Base-by-base conservation (phyloP, 192 early-diverging fungal species). In the Coemansia sp. region DNA sequence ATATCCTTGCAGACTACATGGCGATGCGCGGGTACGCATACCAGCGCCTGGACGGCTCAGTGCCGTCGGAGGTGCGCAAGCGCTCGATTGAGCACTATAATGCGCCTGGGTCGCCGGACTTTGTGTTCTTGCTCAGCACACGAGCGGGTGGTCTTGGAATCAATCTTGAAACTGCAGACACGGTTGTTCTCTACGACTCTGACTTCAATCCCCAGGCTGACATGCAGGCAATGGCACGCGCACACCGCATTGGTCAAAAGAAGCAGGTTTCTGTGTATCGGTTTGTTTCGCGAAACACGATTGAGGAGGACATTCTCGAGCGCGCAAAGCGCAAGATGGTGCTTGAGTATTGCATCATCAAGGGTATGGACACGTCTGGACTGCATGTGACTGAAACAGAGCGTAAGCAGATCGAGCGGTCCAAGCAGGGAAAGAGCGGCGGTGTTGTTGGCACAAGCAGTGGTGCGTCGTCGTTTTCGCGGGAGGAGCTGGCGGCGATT, bases 251-350 rank as follows among this genome's bases (percentile, higher is more conserved):
- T 65, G 95, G 98, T 0, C 98, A 99, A 74, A 99, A 93, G 74
- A 97, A 96, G 65, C 86, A 89, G 17, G 98, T 99, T 13, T 94
- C 96, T 53, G 96, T 99, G 7, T 99, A 98, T 76, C 89, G 98
- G 37, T 94, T 99, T 74, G 91, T 99, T 12, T 92, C 96, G 38
- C 95, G 97, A 70, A 96, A 92, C 66, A 96, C 95, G 0, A 96
- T 99, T 68, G 98, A 99, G 74, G 98, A 99, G 79, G 93, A 97
- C 53, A 95, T 99, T 65, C 87, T 98, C 43, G 98, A 99, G 75
- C 90, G 98, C 9, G 98, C 98, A 38, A 99, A 99, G 72, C 87
- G 94, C 71, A 99, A 99, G 79, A 98, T 98, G 97, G 96, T 99
- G 22, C 85, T 99, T 7, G 98, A 99, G 80, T 98, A 98, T 84